These are phyloP conservation scores for Biscogniauxia sp. DNA, from an alignment of 2,329 filamentous ascomycete species.

Conservation along the genomic window DNA sequence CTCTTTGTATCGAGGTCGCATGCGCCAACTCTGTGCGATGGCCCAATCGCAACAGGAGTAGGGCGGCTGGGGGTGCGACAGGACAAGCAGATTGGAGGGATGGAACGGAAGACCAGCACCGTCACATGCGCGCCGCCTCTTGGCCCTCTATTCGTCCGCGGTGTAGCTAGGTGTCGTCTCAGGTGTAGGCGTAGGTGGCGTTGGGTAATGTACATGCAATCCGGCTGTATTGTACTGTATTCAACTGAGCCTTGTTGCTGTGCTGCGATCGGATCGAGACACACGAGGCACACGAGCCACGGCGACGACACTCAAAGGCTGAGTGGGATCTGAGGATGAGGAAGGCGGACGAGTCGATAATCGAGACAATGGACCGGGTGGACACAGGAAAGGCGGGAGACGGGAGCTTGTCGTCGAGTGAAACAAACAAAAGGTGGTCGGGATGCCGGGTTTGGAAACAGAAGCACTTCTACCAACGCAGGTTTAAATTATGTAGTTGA, in stretches of 20 bases:
- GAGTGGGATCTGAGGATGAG: not conserved
- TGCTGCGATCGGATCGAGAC: not conserved
- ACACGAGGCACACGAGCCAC: not conserved
- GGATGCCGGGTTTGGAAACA: too few relatives aligned
- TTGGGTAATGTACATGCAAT: not conserved
- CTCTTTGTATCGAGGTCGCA: conserved; percentile 11
- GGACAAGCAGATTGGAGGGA: conserved; percentile 22
- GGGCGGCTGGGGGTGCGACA: conserved; percentile 19
- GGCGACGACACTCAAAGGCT: too few relatives aligned
- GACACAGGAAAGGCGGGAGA: too few relatives aligned
- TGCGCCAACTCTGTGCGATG: conserved; percentile 17
- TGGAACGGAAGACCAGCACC: conserved; percentile 9
- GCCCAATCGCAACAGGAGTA: conserved; percentile 25
- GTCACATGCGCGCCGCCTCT: conserved; percentile 25
- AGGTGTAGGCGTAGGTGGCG: not conserved
- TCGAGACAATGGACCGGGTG: too few relatives aligned
- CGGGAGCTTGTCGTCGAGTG: not conserved
- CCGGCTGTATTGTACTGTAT: not conserved
- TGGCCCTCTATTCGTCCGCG: conserved; percentile 15
- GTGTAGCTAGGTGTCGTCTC: too few relatives aligned
- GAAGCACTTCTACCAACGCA: too few relatives aligned
- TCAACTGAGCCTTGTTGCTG: too few relatives aligned
- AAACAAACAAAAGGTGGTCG: not conserved
- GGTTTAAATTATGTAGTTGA: not conserved
- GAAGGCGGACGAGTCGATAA: not conserved